Base-by-base conservation (phyloP, 257 asterid species). In the Prunella vulgaris region DNA sequence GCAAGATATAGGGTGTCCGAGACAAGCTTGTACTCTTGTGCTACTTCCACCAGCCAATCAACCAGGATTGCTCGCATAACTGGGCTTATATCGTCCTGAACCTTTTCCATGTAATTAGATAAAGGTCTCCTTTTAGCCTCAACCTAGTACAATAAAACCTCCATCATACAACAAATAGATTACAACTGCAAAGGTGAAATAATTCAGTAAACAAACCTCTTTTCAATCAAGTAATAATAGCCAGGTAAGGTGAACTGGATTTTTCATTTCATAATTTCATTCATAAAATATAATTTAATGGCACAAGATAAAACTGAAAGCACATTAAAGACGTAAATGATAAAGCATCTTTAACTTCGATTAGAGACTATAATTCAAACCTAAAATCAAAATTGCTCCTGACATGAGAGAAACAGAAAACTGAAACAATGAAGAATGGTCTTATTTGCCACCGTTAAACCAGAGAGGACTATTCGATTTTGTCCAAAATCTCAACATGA, bases 21-120 rank as follows among this genome's bases (percentile, higher is more conserved):
- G 46, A 84, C 83, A 46, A 90, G 90, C 60, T 83, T 86, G 81
- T 84, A 88, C 60, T 90, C 98, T 33, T 90, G 93, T 10, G 89
- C 83, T 66, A 93, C 98, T 78, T 93, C 98, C 42, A 87, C 89
- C 80, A 93, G 76, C 98, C 98, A 90, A 81, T 90, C 96, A 57
- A 93, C 84, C 56, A 93, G 82, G 74, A 87, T 74, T 56, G 78
- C 82, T 66, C 98, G 81, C 98, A 93, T 93, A 5, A 54, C n/a
- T 2, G 89, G 86, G 25, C 52, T 84, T 18, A 93, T 61, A 65
- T 87, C 96, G 15, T 27, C 79, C 70, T 93, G 98, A 78, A 90
- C 73, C 72, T 64, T 87, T 82, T 83, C 88, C 88, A 93, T 87
- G 82, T 93, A 93, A 78, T 85, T 78, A 25, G 86, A 80, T 66